Conservation (phyloP, 345 rosid species). For the Hibiscus trionum region DNA sequence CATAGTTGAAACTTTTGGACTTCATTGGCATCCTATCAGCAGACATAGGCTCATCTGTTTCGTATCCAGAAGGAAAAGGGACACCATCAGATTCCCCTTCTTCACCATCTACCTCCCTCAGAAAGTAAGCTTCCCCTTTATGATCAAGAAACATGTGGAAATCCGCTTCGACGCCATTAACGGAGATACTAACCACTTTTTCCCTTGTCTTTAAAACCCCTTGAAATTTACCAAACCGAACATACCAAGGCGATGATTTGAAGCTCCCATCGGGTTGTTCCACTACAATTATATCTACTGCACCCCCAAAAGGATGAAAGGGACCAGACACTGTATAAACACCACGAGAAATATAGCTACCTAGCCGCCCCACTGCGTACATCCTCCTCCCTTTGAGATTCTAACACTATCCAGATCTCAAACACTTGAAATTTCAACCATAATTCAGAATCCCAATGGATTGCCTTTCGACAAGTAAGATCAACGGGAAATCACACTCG, state of each 20-base stretch:
- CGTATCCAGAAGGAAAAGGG: slow-evolving; percentile 55
- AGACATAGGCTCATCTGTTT: slow-evolving; percentile 29
- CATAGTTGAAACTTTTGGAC: slow-evolving; percentile 47
- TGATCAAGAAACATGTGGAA: slow-evolving; percentile 81
- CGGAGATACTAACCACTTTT: slow-evolving; percentile 52
- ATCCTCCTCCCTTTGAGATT: slow-evolving; percentile 23
- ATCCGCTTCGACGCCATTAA: slow-evolving; percentile 60
- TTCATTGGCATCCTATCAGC: slow-evolving; percentile 30
- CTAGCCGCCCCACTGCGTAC: slow-evolving; percentile 81
- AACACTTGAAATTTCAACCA: slow-evolving; percentile 17
- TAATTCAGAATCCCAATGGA: slow-evolving; percentile 3
- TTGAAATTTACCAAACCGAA: slow-evolving; percentile 90
- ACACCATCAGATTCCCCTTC: slow-evolving; percentile 44
- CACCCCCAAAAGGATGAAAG: slow-evolving; percentile 96
- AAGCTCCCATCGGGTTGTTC: slow-evolving; percentile 92
- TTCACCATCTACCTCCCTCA: slow-evolving; percentile 46
- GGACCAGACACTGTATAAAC: slow-evolving; percentile 81
- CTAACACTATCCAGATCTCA: slow-evolving; percentile 21
- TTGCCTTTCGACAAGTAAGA: background rate
- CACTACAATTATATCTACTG: slow-evolving; percentile 88
- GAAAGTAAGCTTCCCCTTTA: slow-evolving; percentile 86
- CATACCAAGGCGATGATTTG: slow-evolving; percentile 96
- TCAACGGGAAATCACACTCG: background rate
- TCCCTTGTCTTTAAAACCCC: slow-evolving; percentile 76
- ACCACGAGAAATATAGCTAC: slow-evolving; percentile 76